Base-by-base conservation (phyloP, 2,329 filamentous ascomycete genomes). In the Ustilaginoidea virens region DNA sequence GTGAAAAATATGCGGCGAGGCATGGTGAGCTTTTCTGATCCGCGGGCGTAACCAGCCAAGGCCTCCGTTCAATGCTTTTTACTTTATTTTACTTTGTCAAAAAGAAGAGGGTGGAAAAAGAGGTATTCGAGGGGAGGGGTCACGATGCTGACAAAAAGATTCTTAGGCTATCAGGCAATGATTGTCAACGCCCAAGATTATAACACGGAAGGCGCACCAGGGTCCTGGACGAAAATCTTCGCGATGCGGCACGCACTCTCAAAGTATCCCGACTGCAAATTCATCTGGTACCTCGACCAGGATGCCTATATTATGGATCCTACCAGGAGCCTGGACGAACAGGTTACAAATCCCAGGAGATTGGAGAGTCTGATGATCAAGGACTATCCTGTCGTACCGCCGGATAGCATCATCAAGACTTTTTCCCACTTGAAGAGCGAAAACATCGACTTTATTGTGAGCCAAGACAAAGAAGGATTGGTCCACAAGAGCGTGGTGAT, bases 331-430 rank as follows among this genome's bases (percentile, higher is more conserved):
- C 56, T 96, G 19, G 73, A 83, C 39, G 62, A 70, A 2, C 69
- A 82, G 42, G 55, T 98, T 22, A 71, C 92, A 51, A 60, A 71
- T 8, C 56, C 73, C 8, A 58, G 60, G 29, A 69, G 63, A 32
- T 63, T 98, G 27, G 79, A 92, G 45, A 63, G 61, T 14, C 51
- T 80, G 32, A 94, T 96, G 82, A 70, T 90, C 42, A 79, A 74
- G 49, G 80, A 93, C 51, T 66, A 75, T 30, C 73, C 90, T 5
- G 74, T 98, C 28, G 87, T 96, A 7, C 90, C 87, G 2, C 90
- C 92, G 0, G 83, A 94, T 55, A 92, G 83, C 56, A 86, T 98
- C 43, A 96, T 98, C 58, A 87, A 81, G 61, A 96, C 92, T 0
- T 93, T 92, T 48, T 61, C 69, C 11, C 77, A 92, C 46, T 60